phyloP scores from a whole-genome alignment of 352 stramenopile species.

The Lagenidium giganteum region DNA sequence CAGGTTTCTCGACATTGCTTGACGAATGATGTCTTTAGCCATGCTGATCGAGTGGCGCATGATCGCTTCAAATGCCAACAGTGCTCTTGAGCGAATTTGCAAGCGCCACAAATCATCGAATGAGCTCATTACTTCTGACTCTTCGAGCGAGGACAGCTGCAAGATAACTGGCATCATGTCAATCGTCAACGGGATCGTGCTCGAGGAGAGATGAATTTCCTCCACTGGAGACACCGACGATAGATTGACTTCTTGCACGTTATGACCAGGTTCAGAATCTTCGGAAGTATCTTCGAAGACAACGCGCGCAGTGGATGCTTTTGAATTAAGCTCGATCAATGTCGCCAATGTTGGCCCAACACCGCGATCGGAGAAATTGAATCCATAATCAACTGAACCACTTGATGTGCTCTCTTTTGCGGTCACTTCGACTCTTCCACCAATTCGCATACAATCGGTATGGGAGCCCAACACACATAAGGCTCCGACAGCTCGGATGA shows the following conservation, averaged over 20 bases:
- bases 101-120: conserved; percentile 81
- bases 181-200: conserved; percentile 37
- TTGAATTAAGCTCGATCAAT: conserved; percentile 66
- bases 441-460: conserved; percentile 79
- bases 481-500: conserved; percentile 75
- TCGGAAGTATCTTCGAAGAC: conserved; percentile 67
- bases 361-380: conserved; percentile 30
- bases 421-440: conserved; percentile 66
- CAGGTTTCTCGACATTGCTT: conserved; percentile 41
- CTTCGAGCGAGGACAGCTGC: conserved; percentile 69
- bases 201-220: conserved; percentile 63
- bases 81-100: conserved; percentile 79
- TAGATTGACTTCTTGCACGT: conserved; percentile 77
- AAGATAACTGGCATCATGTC: conserved; percentile 85
- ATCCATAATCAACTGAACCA: conserved; percentile 39
- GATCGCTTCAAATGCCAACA: conserved; percentile 76
- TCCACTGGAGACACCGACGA: conserved; percentile 65
- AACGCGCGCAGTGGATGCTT: conserved; percentile 63
- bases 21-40: conserved; percentile 27
- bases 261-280: conserved; percentile 73
- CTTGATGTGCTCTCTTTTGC: conserved; percentile 30
- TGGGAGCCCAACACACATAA: conserved; percentile 82
- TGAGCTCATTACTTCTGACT: conserved; percentile 50
- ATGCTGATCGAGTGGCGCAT: conserved; percentile 48
- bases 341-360: conserved; percentile 53